Base-by-base conservation (phyloP, 2,329 filamentous ascomycete species). In the Stagonosporopsis cucurbitacearum region DNA sequence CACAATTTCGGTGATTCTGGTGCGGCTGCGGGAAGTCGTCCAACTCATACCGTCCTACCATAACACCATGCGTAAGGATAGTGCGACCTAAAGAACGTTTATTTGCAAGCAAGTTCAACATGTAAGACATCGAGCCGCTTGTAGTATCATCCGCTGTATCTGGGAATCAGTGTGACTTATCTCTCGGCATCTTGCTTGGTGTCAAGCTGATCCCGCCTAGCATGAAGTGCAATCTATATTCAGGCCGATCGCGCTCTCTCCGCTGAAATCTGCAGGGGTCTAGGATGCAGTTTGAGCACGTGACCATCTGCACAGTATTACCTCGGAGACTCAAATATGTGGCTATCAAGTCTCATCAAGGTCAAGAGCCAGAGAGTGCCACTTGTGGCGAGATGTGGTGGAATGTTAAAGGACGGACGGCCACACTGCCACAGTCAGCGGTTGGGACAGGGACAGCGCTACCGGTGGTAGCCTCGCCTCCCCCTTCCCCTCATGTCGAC, bases 401-500 rank as follows among this genome's bases (percentile, higher is more conserved):
- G 13, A 8, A 36, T 33, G 37, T 41, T 36, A 23, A 20, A 8
- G 37, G 37, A 36, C 20, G n/a, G n/a, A n/a, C n/a, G n/a, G n/a
- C n/a, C n/a, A n/a, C n/a, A n/a, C n/a, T n/a, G n/a, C n/a, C n/a
- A 19, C 37, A 37, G 20, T 6, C 22, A 33, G 11, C 12, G 15
- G 26, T 46, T 28, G 47, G 36, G 32, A 12, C 17, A 25, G n/a
- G n/a, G 23, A 46, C 19, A 26, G 13, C 47, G 43, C 47, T 56
- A n/a, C n/a, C n/a, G n/a, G n/a, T n/a, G n/a, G n/a, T n/a, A 51
- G 53, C 25, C 20, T 41, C 42, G 42, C 36, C 30, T 50, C 36
- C 23, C 25, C 37, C 42, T 56, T 37, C 39, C 51, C 25, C 8
- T 13, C 11, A 19, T 32, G 22, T 23, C 22, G 26, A 5, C 11